Conservation (phyloP, 805 yeast species). For the Ogataea trehalophila region DNA sequence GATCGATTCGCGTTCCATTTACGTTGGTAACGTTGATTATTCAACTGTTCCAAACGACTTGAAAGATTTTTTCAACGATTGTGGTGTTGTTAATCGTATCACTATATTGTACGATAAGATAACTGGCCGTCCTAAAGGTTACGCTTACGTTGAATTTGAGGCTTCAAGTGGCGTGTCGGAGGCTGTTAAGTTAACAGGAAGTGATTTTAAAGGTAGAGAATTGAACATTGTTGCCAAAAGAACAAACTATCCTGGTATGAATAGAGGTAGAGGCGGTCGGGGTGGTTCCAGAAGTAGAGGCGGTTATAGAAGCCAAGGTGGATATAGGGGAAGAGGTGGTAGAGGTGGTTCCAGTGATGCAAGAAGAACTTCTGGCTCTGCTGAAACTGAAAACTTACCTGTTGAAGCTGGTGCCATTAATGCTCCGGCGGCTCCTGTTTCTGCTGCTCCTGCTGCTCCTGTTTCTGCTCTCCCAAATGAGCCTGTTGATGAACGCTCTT, state of each 20-base stretch:
- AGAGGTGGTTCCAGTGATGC: neutral
- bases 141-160: constrained; percentile 78
- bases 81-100: constrained; percentile 74
- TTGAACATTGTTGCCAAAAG: constrained; percentile 70
- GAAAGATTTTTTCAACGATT: constrained; percentile 62
- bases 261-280: constrained; percentile 26
- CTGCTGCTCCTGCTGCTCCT: neutral
- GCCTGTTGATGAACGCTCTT: no score
- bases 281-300: constrained; percentile 6
- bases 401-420: neutral
- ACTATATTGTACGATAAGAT: constrained; percentile 66
- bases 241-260: constrained; percentile 59
- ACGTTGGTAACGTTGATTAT: constrained; percentile 83
- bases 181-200: constrained; percentile 63
- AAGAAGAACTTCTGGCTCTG: neutral
- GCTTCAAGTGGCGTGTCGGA: constrained; percentile 54
- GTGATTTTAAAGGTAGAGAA: constrained; percentile 59
- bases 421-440: neutral
- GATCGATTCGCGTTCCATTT: constrained; percentile 71
- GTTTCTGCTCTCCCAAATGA: no score
- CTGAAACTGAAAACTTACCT: neutral
- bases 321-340: neutral
- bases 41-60: constrained; percentile 71
- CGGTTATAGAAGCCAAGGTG: neutral
- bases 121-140: constrained; percentile 81